Evolutionary conservation across 345 rosid genomes (phyloP), one percentile per base, ranked within the genome.

Genomic region (Citrus inodora): DNA sequence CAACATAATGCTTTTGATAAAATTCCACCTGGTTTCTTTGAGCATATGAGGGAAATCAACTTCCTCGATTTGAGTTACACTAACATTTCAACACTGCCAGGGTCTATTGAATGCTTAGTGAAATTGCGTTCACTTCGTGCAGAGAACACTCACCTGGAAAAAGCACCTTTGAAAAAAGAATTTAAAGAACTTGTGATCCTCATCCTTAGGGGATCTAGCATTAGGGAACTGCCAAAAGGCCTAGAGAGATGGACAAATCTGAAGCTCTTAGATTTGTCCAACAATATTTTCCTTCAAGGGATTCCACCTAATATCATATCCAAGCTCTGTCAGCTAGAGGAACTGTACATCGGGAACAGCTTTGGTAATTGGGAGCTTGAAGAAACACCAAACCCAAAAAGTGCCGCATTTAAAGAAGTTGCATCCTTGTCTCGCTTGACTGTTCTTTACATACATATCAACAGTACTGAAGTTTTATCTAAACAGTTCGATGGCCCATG

Each of bases 291-390:
- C 8, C 86, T 84, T 3, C 9, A 76, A 61, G 67, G 69, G 37
- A 78, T 88, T 61, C 83, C 86, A 10, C 71, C 77, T 22, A 73
- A 80, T 75, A 65, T 86, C 14, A 25, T 86, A 8, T 81, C 83
- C 72, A 68, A 48, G 38, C 53, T 87, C 11, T 6, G 77, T 1
- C 27, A 19, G n/a, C 46, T 84, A 33, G 90, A 88, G 76, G 88
- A 86, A 63, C 64, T 86, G 46, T 32, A 65, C 27, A 79, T 86
- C 65, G 69, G 60, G 10, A 72, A 68, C 6, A 37, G 82, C 58
- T 85, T 82, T 78, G 56, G 9, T 28, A 11, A 24, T 6, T 88
- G 87, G 90, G 84, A 80, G 48, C 70, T 30, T 11, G 80, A 77
- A 35, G 80, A 48, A 9, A 46, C 48, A 13, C 40, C 7, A 4